Base-by-base conservation (phyloP, 768 basidiomycete genomes). In the Tulasnella sp. region DNA sequence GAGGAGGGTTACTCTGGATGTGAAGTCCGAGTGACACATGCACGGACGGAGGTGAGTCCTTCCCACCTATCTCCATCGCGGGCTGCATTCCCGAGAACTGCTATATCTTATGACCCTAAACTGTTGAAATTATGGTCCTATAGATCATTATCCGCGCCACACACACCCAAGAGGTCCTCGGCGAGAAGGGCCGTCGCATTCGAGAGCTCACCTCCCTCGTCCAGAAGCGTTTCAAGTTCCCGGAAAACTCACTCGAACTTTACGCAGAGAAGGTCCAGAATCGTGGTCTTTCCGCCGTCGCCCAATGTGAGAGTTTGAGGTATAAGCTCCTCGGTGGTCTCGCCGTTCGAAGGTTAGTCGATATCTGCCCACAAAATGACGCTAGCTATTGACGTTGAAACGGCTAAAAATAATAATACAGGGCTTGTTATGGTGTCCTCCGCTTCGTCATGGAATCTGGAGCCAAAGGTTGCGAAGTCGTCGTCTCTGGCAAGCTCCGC, bases 401-500 rank as follows among this genome's bases (percentile, higher is more conserved):
- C 56, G 24, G 23, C 45, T 17, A 23, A 61, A 32, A 56, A 23
- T 9, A 41, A 9, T 24, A 5, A 5, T 32, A 8, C 65, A 92
- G 90, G 70, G 92, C 92, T 50, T 97, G 95, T 78, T 99, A 98
- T 73, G 96, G 96, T 86, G 96, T 99, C 69, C 92, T 99, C 70
- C 92, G 96, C 70, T 99, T 97, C 79, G 93, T 99, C 68, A 99
- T 99, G 96, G 96, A 99, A 77, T 97, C 95, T 61, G 90, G 90
- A 67, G 96, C 96, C 66, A 99, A 99, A 78, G 96, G 96, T 74
- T 97, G 94, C 71, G 96, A 99, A 75, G 96, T 99, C 64, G 91
- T 98, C 70, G 94, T 99, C 65, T 98, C 95, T 64, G 96, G 96
- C 72, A 99, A 99, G 76, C 91, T 99, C 71, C 92, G 96, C 72